phyloP scores from a whole-genome alignment of 768 basidiomycete species.

The Collybiopsis luxurians region DNA sequence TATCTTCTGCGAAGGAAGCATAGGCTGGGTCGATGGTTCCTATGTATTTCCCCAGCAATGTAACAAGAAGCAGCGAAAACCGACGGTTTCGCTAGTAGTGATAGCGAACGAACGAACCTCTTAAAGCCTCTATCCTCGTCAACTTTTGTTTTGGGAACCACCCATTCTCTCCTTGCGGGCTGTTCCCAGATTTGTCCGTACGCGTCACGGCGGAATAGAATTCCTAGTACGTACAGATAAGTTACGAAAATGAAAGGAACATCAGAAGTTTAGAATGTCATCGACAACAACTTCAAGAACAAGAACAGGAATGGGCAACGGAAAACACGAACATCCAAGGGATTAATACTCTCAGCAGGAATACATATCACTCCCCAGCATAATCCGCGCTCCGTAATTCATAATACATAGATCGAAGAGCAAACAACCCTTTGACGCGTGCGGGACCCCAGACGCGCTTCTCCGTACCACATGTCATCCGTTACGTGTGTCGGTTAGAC shows the following conservation, averaged over 20 bases:
- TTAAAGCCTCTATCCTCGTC: slow-evolving; percentile 71
- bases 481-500: slow-evolving; percentile 87
- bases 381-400: slow-evolving; percentile 62
- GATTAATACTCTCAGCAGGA: slow-evolving; percentile 82
- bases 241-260: too few species aligned
- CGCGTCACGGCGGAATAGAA: slow-evolving; percentile 88
- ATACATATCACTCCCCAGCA: slow-evolving; percentile 88
- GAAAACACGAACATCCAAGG: background rate
- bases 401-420: slow-evolving; percentile 80
- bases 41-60: too few species aligned
- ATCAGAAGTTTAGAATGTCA: too few species aligned
- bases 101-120: too few species aligned
- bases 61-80: too few species aligned
- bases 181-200: slow-evolving; percentile 61
- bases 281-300: too few species aligned
- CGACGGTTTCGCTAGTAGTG: too few species aligned
- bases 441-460: slow-evolving; percentile 77
- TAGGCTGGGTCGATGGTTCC: slow-evolving; percentile 86
- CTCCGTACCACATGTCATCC: slow-evolving; percentile 89
- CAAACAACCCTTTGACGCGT: slow-evolving; percentile 82
- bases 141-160: slow-evolving; percentile 87
- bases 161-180: slow-evolving; percentile 79
- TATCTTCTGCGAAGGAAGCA: slow-evolving; percentile 75
- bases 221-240: too few species aligned
- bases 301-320: too few species aligned